Evolutionary conservation across 1,284 basidiomycete genomes (phyloP).

Genomic region (Cryptococcus sp.): DNA sequence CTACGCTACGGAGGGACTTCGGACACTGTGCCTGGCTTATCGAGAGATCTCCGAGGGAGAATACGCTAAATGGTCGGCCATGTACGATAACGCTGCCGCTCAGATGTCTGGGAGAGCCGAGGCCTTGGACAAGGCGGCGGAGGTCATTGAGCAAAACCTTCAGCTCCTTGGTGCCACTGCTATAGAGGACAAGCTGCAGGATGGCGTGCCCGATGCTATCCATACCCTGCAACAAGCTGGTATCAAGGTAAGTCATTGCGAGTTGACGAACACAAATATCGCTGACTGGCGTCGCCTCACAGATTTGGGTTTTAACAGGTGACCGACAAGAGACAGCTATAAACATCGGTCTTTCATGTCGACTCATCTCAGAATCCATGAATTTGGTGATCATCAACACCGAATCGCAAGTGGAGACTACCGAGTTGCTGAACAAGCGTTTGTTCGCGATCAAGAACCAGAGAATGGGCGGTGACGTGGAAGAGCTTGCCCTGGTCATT

Average conservation of each 20-base stretch:
- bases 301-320: conserved; percentile 97
- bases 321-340: conserved; percentile 99
- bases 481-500: conserved; percentile 93
- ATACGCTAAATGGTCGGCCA: conserved; percentile 81
- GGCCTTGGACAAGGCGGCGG: conserved; percentile 90
- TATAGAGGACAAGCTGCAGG: conserved; percentile 97
- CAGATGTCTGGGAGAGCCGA: conserved; percentile 91
- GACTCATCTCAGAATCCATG: conserved; percentile 97
- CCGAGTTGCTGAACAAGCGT: conserved; percentile 85
- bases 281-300: conserved; percentile 11
- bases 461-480: conserved; percentile 82
- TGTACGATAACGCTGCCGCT: conserved; percentile 88
- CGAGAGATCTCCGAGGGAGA: conserved; percentile 88
- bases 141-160: conserved; percentile 92
- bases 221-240: conserved; percentile 97
- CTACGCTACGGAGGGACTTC: conserved; percentile 93
- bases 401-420: conserved; percentile 75
- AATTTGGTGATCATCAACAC: conserved; percentile 97
- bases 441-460: conserved; percentile 91
- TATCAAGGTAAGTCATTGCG: conserved; percentile 68
- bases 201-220: conserved; percentile 97
- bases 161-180: conserved; percentile 93
- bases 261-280: background rate
- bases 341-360: conserved; percentile 97
- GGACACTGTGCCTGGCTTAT: conserved; percentile 94